phyloP scores from a whole-genome alignment of 345 rosid genomes.

The Bruguiera gymnorhiza region DNA sequence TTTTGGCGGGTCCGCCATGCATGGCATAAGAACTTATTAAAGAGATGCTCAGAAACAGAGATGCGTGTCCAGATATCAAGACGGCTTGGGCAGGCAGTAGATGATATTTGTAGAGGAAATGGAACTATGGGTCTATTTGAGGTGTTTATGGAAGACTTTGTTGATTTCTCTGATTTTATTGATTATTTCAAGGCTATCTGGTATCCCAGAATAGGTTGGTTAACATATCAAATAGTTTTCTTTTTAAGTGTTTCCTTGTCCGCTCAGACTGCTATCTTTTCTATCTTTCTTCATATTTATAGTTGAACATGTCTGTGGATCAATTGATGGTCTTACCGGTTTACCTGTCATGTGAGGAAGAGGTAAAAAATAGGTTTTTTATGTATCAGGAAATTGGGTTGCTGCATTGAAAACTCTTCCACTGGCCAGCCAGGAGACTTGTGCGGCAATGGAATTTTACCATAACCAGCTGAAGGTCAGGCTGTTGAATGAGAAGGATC shows the following conservation, averaged over 20 bases:
- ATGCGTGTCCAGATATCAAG: slow-evolving; percentile 54
- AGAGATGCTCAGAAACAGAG: slow-evolving; percentile 65
- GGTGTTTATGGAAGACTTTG: slow-evolving; percentile 57
- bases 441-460: slow-evolving; percentile 89
- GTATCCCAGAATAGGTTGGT: slow-evolving; percentile 76
- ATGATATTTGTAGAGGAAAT: slow-evolving; percentile 59
- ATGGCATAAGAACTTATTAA: slow-evolving; percentile 87
- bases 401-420: slow-evolving; percentile 59
- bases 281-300: background rate
- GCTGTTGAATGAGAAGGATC: slow-evolving; percentile 65
- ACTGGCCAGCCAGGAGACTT: slow-evolving; percentile 77
- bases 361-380: background rate
- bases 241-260: background rate
- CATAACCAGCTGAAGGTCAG: slow-evolving; percentile 79
- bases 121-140: slow-evolving; percentile 51
- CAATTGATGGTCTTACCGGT: background rate
- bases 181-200: slow-evolving; percentile 87
- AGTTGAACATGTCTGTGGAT: background rate
- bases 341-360: background rate
- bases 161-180: slow-evolving; percentile 52
- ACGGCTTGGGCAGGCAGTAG: slow-evolving; percentile 58
- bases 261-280: background rate
- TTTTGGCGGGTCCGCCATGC: slow-evolving; percentile 85
- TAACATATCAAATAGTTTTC: slow-evolving; percentile 4
- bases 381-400: slow-evolving; percentile 61